These are phyloP conservation scores for Pterocarpus macrocarpus DNA, from an alignment of 306 rosid species.

Conservation along the genomic window DNA sequence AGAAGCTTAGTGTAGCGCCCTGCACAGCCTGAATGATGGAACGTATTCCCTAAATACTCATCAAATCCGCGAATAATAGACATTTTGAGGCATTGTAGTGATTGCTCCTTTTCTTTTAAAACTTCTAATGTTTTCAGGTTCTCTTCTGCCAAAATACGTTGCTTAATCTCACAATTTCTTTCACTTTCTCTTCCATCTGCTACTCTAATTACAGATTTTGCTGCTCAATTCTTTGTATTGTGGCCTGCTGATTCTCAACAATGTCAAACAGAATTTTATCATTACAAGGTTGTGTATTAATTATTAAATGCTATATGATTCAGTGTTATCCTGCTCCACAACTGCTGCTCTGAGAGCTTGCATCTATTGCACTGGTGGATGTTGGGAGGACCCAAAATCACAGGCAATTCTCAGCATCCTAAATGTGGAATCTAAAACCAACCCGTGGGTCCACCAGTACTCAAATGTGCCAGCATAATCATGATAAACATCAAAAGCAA, in stretches of 20 bases:
- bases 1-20: too few relatives aligned
- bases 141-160: slow-evolving; percentile 95
- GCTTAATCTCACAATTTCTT: slow-evolving; percentile 95
- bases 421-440: slow-evolving; percentile 78
- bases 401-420: slow-evolving; percentile 54
- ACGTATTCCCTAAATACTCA: neutral
- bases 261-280: neutral
- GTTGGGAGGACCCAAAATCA: slow-evolving; percentile 64
- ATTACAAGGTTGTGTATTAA: slow-evolving; percentile 63
- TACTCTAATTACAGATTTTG: too few relatives aligned
- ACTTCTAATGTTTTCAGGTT: slow-evolving; percentile 90
- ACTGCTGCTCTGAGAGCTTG: slow-evolving; percentile 57
- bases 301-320: slow-evolving; percentile 71
- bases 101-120: slow-evolving; percentile 79
- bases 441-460: slow-evolving; percentile 84
- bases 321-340: slow-evolving; percentile 72
- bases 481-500: slow-evolving; percentile 79
- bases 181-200: slow-evolving; percentile 96
- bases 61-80: slow-evolving; percentile 31
- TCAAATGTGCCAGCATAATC: slow-evolving; percentile 76
- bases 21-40: too few relatives aligned
- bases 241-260: too few relatives aligned
- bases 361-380: slow-evolving; percentile 66
- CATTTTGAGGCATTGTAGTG: neutral
- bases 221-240: too few relatives aligned